These are phyloP conservation scores for Salvia rosmarinus DNA, from an alignment of 257 asterid species.

Conservation along the genomic window DNA sequence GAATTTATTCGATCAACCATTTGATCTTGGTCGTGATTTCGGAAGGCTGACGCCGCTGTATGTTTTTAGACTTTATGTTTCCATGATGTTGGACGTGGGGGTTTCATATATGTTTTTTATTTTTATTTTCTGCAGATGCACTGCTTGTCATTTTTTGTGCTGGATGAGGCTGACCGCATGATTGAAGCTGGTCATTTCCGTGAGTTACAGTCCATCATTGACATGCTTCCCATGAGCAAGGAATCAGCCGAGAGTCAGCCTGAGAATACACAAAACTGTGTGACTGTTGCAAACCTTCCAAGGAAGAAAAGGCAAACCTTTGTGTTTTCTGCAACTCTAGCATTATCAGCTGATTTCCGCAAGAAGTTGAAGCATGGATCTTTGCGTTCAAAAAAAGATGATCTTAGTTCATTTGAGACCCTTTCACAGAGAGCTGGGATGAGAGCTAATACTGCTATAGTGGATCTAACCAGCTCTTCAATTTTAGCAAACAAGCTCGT, in stretches of 20 bases:
- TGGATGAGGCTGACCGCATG: constrained; percentile 99
- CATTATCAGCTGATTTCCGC: constrained; percentile 84
- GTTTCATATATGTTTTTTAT: not conserved
- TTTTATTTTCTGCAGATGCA: constrained; percentile 64
- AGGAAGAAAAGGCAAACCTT: constrained; percentile 93
- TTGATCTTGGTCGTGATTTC: not conserved
- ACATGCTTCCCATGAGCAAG: constrained; percentile 81
- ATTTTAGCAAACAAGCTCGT: constrained; percentile 76
- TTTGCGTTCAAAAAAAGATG: constrained; percentile 56
- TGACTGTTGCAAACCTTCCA: constrained; percentile 65
- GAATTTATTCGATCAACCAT: constrained; percentile 8
- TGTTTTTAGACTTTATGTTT: constrained; percentile 5
- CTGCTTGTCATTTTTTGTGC: constrained; percentile 88
- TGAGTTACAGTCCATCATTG: constrained; percentile 90
- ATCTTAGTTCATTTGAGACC: constrained; percentile 79
- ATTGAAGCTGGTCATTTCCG: constrained; percentile 92
- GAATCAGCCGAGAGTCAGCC: constrained; percentile 58
- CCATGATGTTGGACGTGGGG: not conserved
- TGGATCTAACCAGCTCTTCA: constrained; percentile 90
- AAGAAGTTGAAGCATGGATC: constrained; percentile 89
- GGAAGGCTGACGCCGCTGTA: constrained; percentile 23
- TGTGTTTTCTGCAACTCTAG: constrained; percentile 97
- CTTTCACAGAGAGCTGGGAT: constrained; percentile 95
- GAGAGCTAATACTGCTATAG: constrained; percentile 79
- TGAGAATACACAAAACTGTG: constrained; percentile 59